phyloP scores from a whole-genome alignment of 108 stramenopile species.

The Cyclotella distinguenda region DNA sequence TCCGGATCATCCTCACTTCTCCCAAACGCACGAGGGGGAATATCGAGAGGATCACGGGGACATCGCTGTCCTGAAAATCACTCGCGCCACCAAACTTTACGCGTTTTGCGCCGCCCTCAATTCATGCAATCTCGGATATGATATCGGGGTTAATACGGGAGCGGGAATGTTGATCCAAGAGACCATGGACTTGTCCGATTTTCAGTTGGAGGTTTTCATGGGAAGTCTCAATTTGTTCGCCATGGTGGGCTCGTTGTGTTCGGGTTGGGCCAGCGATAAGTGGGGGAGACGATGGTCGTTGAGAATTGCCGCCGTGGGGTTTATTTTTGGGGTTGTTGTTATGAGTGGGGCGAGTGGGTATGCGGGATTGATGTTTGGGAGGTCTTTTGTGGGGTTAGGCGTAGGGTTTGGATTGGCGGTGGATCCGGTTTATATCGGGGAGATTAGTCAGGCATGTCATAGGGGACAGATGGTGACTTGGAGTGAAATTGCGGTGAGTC shows the following conservation, averaged over 20 bases:
- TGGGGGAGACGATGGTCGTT: slow-evolving; percentile 72
- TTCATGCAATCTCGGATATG: slow-evolving; percentile 77
- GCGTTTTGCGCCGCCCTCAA: slow-evolving; percentile 84
- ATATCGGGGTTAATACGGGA: slow-evolving; percentile 61
- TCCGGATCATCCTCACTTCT: slow-evolving; percentile 13
- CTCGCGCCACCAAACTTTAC: slow-evolving; percentile 35
- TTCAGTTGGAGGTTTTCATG: slow-evolving; percentile 72
- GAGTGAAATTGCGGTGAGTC: slow-evolving; percentile 69
- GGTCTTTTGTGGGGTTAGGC: slow-evolving; percentile 78
- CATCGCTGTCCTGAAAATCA: slow-evolving; percentile 22
- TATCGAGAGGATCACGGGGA: slow-evolving; percentile 39
- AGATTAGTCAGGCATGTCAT: slow-evolving; percentile 72
- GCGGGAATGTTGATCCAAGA: slow-evolving; percentile 57
- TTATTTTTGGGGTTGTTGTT: slow-evolving; percentile 69
- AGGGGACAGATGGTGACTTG: slow-evolving; percentile 82
- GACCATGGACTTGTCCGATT: slow-evolving; percentile 55
- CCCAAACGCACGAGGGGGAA: slow-evolving; percentile 47
- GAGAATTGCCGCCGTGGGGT: slow-evolving; percentile 60
- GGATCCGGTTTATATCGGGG: slow-evolving; percentile 86
- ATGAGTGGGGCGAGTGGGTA: slow-evolving; percentile 46
- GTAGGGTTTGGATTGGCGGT: slow-evolving; percentile 85
- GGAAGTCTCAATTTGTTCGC: slow-evolving; percentile 72
- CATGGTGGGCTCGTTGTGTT: slow-evolving; percentile 67
- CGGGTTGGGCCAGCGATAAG: slow-evolving; percentile 61
- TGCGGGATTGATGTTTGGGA: slow-evolving; percentile 71